Percentiles rank a stretch among this genome's conserved stretches.
These are phyloP conservation scores for Phoma herbarum DNA, from an alignment of 2,329 filamentous ascomycete genomes.

Conservation along the genomic window DNA sequence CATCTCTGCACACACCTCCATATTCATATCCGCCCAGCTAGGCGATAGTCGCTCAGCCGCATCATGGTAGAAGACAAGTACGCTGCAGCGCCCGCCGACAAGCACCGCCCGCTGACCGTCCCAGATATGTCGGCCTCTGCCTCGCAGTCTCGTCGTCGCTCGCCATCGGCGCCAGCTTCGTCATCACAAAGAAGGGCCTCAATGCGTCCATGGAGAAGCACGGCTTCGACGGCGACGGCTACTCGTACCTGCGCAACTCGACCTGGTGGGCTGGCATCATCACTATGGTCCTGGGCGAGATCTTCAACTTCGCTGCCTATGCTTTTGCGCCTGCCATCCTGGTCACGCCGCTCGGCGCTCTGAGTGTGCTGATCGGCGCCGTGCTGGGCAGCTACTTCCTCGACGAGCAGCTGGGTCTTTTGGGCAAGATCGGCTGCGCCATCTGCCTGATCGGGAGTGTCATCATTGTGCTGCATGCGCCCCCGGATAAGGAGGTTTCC, in stretches of 20 bases:
- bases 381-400: conserved; percentile 95
- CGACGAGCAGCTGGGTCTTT: conserved; percentile 84
- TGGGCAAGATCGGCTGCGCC: conserved; percentile 94
- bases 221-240: conserved; percentile 97
- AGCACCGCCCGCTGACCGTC: conserved; percentile 32
- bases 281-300: conserved; percentile 87
- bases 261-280: conserved; percentile 96
- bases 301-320: conserved; percentile 98
- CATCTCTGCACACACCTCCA: background rate
- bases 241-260: conserved; percentile 91
- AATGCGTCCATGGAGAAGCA: conserved; percentile 90
- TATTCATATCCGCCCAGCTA: conserved; percentile 14
- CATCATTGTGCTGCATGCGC: conserved; percentile 96
- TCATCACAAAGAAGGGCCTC: conserved; percentile 98
- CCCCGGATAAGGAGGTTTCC: conserved; percentile 88
- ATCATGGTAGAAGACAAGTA: conserved; percentile 55
- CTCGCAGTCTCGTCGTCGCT: conserved; percentile 52
- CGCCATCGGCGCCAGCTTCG: conserved; percentile 76
- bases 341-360: conserved; percentile 90
- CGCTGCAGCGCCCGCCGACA: conserved; percentile 27
- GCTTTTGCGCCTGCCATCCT: conserved; percentile 98
- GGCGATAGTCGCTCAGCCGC: conserved; percentile 22
- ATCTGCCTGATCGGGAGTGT: conserved; percentile 96
- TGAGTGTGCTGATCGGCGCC: conserved; percentile 94
- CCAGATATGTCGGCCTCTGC: conserved; percentile 53